These are phyloP conservation scores for Pyrenochaeta sp. DNA, from an alignment of 2,329 filamentous ascomycete species.

Conservation along the genomic window DNA sequence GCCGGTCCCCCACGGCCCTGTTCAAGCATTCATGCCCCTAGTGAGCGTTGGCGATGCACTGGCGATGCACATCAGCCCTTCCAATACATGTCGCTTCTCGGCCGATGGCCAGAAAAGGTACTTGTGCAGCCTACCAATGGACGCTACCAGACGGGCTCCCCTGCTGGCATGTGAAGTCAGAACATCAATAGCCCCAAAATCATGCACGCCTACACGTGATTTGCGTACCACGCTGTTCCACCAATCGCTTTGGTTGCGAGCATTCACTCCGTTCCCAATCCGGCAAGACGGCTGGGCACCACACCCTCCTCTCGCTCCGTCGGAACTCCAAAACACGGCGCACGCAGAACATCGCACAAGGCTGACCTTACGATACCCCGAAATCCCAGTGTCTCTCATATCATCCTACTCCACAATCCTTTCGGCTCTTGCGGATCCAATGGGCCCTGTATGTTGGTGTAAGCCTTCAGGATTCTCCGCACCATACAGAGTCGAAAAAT, in stretches of 20 bases:
- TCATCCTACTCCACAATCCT: slow-evolving; percentile 18
- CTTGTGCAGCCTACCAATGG: slow-evolving; percentile 11
- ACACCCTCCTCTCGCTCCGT: slow-evolving; percentile 9
- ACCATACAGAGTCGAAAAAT: slow-evolving; percentile 16
- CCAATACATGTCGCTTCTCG: slow-evolving; percentile 20
- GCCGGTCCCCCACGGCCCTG: slow-evolving; percentile 1
- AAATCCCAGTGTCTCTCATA: slow-evolving; percentile 22
- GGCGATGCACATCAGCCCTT: slow-evolving; percentile 13
- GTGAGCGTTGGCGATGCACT: slow-evolving; percentile 1
- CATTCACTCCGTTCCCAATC: slow-evolving; percentile 27
- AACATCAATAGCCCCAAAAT: slow-evolving; percentile 4
- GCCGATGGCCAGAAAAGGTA: slow-evolving; percentile 9
- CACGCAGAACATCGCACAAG: slow-evolving; percentile 16
- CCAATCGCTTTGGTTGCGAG: slow-evolving; percentile 14
- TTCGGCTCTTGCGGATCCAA: slow-evolving; percentile 24
- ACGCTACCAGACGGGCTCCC: slow-evolving; percentile 15
- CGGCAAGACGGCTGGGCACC: slow-evolving; percentile 9
- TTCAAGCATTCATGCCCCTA: slow-evolving; percentile 15
- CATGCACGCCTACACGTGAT: slow-evolving; percentile 26
- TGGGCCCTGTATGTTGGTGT: slow-evolving; percentile 6
- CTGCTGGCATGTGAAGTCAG: slow-evolving; percentile 21
- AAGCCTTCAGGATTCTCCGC: slow-evolving; percentile 13
- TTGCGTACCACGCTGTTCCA: slow-evolving; percentile 9
- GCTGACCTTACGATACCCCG: slow-evolving; percentile 28
- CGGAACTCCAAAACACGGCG: slow-evolving; percentile 9